phyloP scores from a whole-genome alignment of 2,329 filamentous ascomycete species.

The Thelonectria rubi region DNA sequence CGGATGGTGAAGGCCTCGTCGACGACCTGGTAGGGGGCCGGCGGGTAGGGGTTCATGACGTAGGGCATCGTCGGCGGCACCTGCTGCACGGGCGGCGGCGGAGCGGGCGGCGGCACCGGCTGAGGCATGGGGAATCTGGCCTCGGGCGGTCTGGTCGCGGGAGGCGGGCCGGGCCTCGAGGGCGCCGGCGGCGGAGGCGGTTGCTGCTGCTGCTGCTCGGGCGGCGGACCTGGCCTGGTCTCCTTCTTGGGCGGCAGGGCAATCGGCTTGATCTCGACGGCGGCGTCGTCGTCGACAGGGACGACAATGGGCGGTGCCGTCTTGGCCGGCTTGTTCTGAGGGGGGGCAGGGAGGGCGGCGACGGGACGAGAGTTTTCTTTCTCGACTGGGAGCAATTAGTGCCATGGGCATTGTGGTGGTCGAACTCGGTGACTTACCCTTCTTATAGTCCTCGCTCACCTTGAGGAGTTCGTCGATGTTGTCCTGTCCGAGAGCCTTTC shows the following conservation, averaged over 20 bases:
- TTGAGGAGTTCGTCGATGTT: slow-evolving; percentile 92
- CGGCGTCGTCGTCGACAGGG: slow-evolving; percentile 37
- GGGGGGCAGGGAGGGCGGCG: slow-evolving; percentile 47
- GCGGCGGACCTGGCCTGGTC: slow-evolving; percentile 3
- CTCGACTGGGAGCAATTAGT: slow-evolving; percentile 28
- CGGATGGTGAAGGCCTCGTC: slow-evolving; percentile 59
- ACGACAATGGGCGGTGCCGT: not conserved
- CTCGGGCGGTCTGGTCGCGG: slow-evolving; percentile 12
- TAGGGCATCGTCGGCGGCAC: slow-evolving; percentile 38
- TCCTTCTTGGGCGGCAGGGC: slow-evolving; percentile 16
- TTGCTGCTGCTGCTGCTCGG: slow-evolving; percentile 39
- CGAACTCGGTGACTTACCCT: slow-evolving; percentile 53
- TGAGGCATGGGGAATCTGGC: slow-evolving; percentile 16
- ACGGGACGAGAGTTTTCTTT: slow-evolving; percentile 33
- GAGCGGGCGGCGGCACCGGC: slow-evolving; percentile 28
- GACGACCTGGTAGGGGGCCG: slow-evolving; percentile 51
- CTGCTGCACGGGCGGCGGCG: slow-evolving; percentile 40
- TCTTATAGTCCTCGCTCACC: slow-evolving; percentile 80
- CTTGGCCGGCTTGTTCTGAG: slow-evolving; percentile 44
- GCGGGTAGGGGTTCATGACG: slow-evolving; percentile 47
- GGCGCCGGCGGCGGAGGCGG: slow-evolving; percentile 27
- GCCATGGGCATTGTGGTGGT: fast-evolving
- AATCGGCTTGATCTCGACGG: slow-evolving; percentile 27
- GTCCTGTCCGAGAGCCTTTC: slow-evolving; percentile 85
- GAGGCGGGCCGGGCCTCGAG: slow-evolving; percentile 39